phyloP scores from a whole-genome alignment of 495 filamentous ascomycete species.

The Parathielavia hyrcaniae region DNA sequence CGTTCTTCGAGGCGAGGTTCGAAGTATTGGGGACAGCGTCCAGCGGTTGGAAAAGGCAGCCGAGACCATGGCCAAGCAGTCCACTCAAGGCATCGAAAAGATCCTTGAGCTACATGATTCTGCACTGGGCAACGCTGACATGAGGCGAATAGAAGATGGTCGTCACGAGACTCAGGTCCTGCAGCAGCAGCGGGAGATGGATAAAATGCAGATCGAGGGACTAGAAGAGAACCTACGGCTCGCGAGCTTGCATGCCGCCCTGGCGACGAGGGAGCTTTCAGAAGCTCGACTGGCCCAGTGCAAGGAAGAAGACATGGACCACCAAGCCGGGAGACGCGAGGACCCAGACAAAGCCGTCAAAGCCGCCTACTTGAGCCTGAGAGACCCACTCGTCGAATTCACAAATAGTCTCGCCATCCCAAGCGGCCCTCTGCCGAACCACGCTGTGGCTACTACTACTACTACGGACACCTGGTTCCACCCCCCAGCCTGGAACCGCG shows the following conservation, averaged over 20 bases:
- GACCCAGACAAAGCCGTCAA: not conserved
- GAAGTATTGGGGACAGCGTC: not conserved
- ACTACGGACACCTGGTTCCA: not conserved
- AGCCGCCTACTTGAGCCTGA: not conserved
- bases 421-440: not conserved
- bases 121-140: too few relatives aligned
- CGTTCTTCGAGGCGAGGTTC: not conserved
- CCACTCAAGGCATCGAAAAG: not conserved
- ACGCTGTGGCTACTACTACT: too few relatives aligned
- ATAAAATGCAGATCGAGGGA: not conserved
- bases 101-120: not conserved
- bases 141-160: too few relatives aligned
- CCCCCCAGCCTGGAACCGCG: constrained; percentile 4
- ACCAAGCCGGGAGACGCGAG: not conserved
- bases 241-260: not conserved
- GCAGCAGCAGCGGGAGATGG: not conserved
- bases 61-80: not conserved
- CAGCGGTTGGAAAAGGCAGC: not conserved
- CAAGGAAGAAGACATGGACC: not conserved
- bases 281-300: not conserved
- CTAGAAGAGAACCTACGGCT: not conserved
- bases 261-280: not conserved
- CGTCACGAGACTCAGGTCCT: not conserved
- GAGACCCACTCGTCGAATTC: constrained; percentile 28
- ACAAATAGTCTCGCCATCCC: not conserved